phyloP scores from a whole-genome alignment of 495 filamentous ascomycete species.

The Paragyromitra xinjiangensis region DNA sequence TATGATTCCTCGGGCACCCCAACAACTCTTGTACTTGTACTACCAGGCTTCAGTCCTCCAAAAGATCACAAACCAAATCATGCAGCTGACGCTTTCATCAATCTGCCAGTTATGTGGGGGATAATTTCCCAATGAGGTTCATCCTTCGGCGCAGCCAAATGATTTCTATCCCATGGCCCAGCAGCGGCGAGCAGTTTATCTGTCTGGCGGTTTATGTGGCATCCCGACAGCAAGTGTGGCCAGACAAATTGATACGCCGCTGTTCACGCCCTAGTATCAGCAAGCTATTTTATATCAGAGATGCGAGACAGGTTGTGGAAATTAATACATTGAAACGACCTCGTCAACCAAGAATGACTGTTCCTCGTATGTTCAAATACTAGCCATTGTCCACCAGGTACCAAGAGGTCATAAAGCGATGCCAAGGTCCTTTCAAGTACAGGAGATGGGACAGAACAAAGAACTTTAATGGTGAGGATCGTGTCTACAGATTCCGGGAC shows the following conservation, averaged over 20 bases:
- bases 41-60: neutral
- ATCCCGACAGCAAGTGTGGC: slow-evolving; percentile 43
- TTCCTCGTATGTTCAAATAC: slow-evolving; percentile 60
- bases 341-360: slow-evolving; percentile 19
- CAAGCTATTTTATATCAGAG: neutral
- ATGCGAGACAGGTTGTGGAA: neutral
- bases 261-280: slow-evolving; percentile 16
- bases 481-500: slow-evolving; percentile 58
- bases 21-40: neutral
- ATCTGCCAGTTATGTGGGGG: slow-evolving; percentile 29
- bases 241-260: slow-evolving; percentile 48
- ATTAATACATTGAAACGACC: slow-evolving; percentile 32
- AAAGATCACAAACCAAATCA: neutral
- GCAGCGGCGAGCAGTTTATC: slow-evolving; percentile 36
- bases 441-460: slow-evolving; percentile 59
- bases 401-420: slow-evolving; percentile 58
- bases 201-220: slow-evolving; percentile 48
- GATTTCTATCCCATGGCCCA: slow-evolving; percentile 35
- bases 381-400: slow-evolving; percentile 60
- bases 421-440: slow-evolving; percentile 50
- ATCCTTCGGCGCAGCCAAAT: slow-evolving; percentile 27
- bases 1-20: neutral
- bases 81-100: slow-evolving; percentile 45
- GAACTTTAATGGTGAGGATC: slow-evolving; percentile 59
- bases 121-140: slow-evolving; percentile 38